A percentile compares a stretch with the other conserved stretches of the same genome.
phyloP scores from a whole-genome alignment of 768 basidiomycete species.

The Serendipita sp. region DNA sequence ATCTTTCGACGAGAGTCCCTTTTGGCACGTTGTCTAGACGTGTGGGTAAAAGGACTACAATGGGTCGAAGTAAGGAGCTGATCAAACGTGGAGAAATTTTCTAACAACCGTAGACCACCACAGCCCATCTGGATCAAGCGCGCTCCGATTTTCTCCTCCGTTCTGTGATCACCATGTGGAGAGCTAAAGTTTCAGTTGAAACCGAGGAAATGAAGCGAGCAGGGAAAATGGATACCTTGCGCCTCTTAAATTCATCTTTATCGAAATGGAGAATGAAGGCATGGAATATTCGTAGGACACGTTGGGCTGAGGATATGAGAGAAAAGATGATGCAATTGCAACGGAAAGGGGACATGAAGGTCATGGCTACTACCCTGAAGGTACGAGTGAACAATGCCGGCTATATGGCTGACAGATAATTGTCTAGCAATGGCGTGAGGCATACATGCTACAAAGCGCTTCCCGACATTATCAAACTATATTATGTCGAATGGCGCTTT shows the following conservation, averaged over 20 bases:
- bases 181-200: conserved; percentile 20
- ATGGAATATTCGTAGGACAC: conserved; percentile 36
- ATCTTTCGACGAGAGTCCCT: conserved; percentile 46
- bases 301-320: conserved; percentile 58
- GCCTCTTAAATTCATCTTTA: conserved; percentile 28
- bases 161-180: conserved; percentile 46
- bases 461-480: conserved; percentile 33
- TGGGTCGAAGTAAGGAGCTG: conserved; percentile 53
- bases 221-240: conserved; percentile 27
- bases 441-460: conserved; percentile 34
- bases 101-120: conserved; percentile 40
- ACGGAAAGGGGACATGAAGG: conserved; percentile 35
- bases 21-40: conserved; percentile 53
- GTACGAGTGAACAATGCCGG: conserved; percentile 2
- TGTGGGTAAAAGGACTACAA: conserved; percentile 52
- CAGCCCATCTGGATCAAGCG: conserved; percentile 50
- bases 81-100: conserved; percentile 7
- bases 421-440: conserved; percentile 40
- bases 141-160: conserved; percentile 49
- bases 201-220: conserved; percentile 28
- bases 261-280: conserved; percentile 37
- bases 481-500: conserved; percentile 28
- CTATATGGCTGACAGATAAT: not conserved
- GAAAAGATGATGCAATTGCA: conserved; percentile 46
- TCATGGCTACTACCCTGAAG: conserved; percentile 17